Base-by-base conservation (phyloP, 2,329 filamentous ascomycete species). In the Ophiostoma tasmaniense region DNA sequence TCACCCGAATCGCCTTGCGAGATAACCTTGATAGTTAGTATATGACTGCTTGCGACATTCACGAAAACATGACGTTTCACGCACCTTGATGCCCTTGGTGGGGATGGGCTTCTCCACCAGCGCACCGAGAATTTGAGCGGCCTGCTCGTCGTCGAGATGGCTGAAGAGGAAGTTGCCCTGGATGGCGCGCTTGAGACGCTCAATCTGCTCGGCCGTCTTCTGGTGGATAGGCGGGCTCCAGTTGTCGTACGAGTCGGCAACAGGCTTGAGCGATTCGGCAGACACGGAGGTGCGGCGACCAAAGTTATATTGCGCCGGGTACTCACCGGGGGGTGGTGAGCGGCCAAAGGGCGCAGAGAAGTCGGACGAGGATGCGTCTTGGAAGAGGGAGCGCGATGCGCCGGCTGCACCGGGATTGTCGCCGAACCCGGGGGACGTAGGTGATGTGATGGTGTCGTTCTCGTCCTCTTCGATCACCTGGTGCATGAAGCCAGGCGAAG, bases 81-180 rank as follows among this genome's bases (percentile, higher is more conserved):
- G 69, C 77, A 88, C 87, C 81, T 89, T 89, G 76, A 89, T 89
- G 72, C 88, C 94, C 80, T 95, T 96, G 72, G 92, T 92, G 1
- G 95, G 95, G 75, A 98, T 96, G 7, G 92, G 90, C 79, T 98
- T 98, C 80, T 99, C 95, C 71, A 96, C 89, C 73, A 99, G 82
- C 3, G 95, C 95, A 66, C 92, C 92, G 14, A 99, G 84, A 62
- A 98, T 93, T 75, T 95, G 92, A 66, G 85, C 81, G 73, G 89
- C 91, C 79, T 97, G 93, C 74, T 98, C 95, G 74, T 98, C 95
- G 73, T 98, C 95, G 52, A 98, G 85, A 76, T 97, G 92, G 72
- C 89, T 92, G 80, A 98, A 98, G 71, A 99, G 83, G 77, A 98
- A 97, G 80, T 98, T 98, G 77, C 88, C 87, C 70, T 90, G 86